Percentiles rank a stretch among this genome's conserved stretches.
These are phyloP conservation scores for Venturia asperata DNA, from an alignment of 2,329 filamentous ascomycete genomes.

Conservation along the genomic window DNA sequence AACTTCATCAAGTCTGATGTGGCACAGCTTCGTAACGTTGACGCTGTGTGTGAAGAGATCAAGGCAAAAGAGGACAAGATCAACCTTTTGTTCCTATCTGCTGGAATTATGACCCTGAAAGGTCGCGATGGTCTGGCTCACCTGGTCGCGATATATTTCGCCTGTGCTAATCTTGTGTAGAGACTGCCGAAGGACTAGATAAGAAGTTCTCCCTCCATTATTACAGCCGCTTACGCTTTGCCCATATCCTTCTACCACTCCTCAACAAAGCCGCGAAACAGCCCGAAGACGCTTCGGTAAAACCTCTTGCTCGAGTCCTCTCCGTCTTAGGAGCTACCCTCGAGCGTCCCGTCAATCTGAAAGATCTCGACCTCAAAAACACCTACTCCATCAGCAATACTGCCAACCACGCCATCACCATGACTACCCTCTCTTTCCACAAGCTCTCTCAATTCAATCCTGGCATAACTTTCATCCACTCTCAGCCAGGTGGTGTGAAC, in stretches of 20 bases:
- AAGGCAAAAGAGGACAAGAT: slow-evolving; percentile 44
- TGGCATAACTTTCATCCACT: slow-evolving; percentile 27
- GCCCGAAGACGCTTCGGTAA: slow-evolving; percentile 18
- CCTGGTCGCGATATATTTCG: not conserved
- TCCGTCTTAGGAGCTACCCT: slow-evolving; percentile 27
- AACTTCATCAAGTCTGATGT: slow-evolving; percentile 39
- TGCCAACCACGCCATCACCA: slow-evolving; percentile 23
- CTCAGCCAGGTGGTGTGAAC: slow-evolving; percentile 26
- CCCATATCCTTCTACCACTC: slow-evolving; percentile 32
- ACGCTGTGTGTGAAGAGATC: slow-evolving; percentile 43
- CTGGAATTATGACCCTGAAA: slow-evolving; percentile 40
- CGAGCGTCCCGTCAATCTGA: slow-evolving; percentile 24
- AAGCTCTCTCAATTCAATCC: slow-evolving; percentile 25
- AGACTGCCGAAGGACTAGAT: slow-evolving; percentile 33
- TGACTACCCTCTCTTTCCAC: slow-evolving; percentile 28
- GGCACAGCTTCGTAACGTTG: slow-evolving; percentile 36
- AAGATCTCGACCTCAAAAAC: slow-evolving; percentile 27
- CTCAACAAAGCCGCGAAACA: slow-evolving; percentile 25
- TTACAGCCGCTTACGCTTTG: slow-evolving; percentile 36
- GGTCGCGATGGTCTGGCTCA: slow-evolving; percentile 28
- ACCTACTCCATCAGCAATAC: slow-evolving; percentile 26
- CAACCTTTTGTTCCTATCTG: slow-evolving; percentile 50
- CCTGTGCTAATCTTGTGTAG: slow-evolving; percentile 5
- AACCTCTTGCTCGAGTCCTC: slow-evolving; percentile 28
- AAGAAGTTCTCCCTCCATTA: slow-evolving; percentile 29